These are phyloP conservation scores for Physaria fendleri DNA, from an alignment of 345 rosid genomes.

Conservation along the genomic window DNA sequence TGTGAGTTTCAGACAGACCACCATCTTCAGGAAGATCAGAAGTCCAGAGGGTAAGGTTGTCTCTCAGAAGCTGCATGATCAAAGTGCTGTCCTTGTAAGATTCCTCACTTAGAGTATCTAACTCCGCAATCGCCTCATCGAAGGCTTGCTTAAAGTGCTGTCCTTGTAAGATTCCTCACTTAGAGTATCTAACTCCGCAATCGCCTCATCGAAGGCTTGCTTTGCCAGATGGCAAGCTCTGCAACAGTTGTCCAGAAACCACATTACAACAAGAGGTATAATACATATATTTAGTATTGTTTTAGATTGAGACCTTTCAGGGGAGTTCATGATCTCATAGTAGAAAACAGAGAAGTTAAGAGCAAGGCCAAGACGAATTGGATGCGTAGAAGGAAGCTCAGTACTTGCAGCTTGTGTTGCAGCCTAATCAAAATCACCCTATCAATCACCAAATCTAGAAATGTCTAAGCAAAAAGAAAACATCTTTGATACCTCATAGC, in stretches of 20 bases:
- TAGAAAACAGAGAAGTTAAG: conserved; percentile 98
- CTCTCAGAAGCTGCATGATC: conserved; percentile 97
- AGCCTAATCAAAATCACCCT: conserved; percentile 42
- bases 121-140: conserved; percentile 94
- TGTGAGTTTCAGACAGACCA: conserved; percentile 39
- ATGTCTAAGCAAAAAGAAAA: background rate
- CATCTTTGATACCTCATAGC: conserved; percentile 60
- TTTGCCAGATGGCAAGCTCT: conserved; percentile 99
- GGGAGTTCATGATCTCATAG: conserved; percentile 98
- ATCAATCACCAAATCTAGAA: background rate
- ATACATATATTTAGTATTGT: background rate
- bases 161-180: conserved; percentile 98
- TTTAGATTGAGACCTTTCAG: conserved; percentile 57
- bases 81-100: conserved; percentile 98
- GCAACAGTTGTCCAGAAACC: conserved; percentile 14
- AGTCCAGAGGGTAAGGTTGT: conserved; percentile 98
- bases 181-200: conserved; percentile 90
- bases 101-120: conserved; percentile 94
- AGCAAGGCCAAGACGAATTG: conserved; percentile 97
- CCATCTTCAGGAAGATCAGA: conserved; percentile 99
- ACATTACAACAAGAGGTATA: conserved; percentile 11
- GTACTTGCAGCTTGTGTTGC: conserved; percentile 83
- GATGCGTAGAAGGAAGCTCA: conserved; percentile 95
- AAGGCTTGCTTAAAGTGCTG: conserved; percentile 96
- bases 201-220: conserved; percentile 97